Conservation (phyloP, 2,329 filamentous ascomycete genomes). For the Xylariaceae sp. region DNA sequence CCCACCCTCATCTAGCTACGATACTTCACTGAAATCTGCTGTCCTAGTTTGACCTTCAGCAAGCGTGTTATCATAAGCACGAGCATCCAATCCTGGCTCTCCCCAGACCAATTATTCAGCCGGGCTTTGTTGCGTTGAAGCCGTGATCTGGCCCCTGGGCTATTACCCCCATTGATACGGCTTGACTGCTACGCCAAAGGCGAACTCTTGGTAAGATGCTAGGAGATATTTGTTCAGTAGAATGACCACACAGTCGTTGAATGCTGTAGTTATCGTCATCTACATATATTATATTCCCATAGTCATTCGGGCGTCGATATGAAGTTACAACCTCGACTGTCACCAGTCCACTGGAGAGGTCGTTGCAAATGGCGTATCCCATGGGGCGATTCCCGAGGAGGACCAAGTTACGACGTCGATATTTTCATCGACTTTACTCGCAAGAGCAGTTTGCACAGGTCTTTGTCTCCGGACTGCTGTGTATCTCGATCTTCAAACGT, state of each 20-base stretch:
- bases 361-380: slow-evolving; percentile 56
- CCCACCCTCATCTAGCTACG: slow-evolving; percentile 30
- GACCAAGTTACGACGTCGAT: slow-evolving; percentile 56
- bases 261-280: slow-evolving; percentile 24
- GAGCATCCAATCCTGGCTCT: slow-evolving; percentile 39
- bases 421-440: slow-evolving; percentile 52
- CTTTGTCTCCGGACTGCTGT: slow-evolving; percentile 49
- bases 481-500: slow-evolving; percentile 61
- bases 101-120: slow-evolving; percentile 47
- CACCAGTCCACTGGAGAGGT: slow-evolving; percentile 36
- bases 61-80: slow-evolving; percentile 45
- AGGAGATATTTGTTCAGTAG: slow-evolving; percentile 39
- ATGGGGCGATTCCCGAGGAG: slow-evolving; percentile 55
- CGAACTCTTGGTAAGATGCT: slow-evolving; percentile 44
- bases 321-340: slow-evolving; percentile 28
- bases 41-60: slow-evolving; percentile 31
- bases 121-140: slow-evolving; percentile 44
- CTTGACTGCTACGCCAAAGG: slow-evolving; percentile 37
- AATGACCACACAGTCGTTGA: slow-evolving; percentile 34
- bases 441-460: slow-evolving; percentile 57
- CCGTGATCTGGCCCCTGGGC: slow-evolving; percentile 47
- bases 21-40: slow-evolving; percentile 41
- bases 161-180: slow-evolving; percentile 48
- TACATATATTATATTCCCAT: slow-evolving; percentile 14
- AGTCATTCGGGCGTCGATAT: slow-evolving; percentile 3